Base-by-base conservation (phyloP, 2,329 filamentous ascomycete genomes). In the Thielaviopsis punctulata region DNA sequence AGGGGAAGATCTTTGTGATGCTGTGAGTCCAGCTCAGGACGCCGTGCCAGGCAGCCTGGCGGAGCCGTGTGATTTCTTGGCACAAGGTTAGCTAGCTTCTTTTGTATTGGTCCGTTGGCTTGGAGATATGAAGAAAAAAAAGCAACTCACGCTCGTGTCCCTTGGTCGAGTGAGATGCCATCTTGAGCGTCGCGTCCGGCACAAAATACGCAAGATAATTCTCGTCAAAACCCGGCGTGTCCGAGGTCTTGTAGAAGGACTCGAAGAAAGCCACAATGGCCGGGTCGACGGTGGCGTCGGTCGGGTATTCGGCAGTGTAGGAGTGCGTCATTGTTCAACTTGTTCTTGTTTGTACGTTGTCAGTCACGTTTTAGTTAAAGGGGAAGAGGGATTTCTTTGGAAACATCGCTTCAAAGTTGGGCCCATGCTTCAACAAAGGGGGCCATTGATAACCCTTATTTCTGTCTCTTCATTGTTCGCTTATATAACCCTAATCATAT, bases 1-100 rank as follows among this genome's bases (percentile, higher is more conserved):
- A 65, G 1, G 62, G 60, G 41, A 65, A 65, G 10, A 65, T 56
- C 45, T 63, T 62, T 46, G 53, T 48, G 15, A 65, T 52, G 0
- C 58, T 56, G 55, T 66, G 64, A 27, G 58, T 57, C 10, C 64
- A 60, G 1, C 57, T 53, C 63, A 62, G 65, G 60, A 66, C 64
- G 36, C 57, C 58, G 19, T 60, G 52, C 19, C 64, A 59, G 19
- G 58, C 49, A 1, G 57, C 39, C 15, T 56, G 51, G 25, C 45
- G 51, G 4, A 52, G 36, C 13, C 13, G 44, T 2, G 19, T 58
- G 36, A 66, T 65, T 47, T 62, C 64, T 65, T 9, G 10, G 12
- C 4, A 48, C 24, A 33, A 57, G 55, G 19, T 58, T 53, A 36
- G 30, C 30, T 5, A 6, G 9, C n/a, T n/a, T n/a, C n/a, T n/a